Base-by-base conservation (phyloP, 2,329 filamentous ascomycete genomes). In the Nigrospora sphaerica region DNA sequence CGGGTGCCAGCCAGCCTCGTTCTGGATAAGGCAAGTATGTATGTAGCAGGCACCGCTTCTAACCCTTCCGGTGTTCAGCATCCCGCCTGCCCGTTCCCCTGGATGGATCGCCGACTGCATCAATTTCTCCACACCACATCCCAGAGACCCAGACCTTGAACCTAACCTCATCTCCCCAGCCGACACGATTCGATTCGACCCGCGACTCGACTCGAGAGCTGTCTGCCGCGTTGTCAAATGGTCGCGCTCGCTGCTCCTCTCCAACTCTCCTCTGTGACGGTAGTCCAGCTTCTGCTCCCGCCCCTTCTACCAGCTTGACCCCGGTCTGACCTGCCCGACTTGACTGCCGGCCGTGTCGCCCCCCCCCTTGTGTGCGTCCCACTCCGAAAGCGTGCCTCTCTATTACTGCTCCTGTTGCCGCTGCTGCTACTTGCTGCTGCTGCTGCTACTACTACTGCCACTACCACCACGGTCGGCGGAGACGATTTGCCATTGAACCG, bases 91-190 rank as follows among this genome's bases (percentile, higher is more conserved):
- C 40, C 32, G 34, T 42, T 44, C 42, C 42, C 42, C 42, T 44
- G 42, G 42, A 44, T 44, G 32, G 33, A 32, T 33, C 35, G 35
- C 42, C 28, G 33, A 44, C 39, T 44, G 42, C 42, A 44, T 37
- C 36, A 33, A 23, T n/a, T 44, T 44, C 42, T 44, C 42, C 42
- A 44, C 42, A 44, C 42, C 42, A 44, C 42, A 35, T 44, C 35
- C 32, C 42, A 35, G 23, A 28, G 23, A 28, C 23, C 23, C 23
- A 28, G 23, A 44, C 28, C 42, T 23, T 44, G 35, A 44, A 36
- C 42, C 42, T 44, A 36, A 36, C 34, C 32, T 42, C 40, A 42
- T 42, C 40, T 42, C 40, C 40, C 31, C 40, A 42, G 40, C 32
- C 40, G 40, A 42, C 40, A 42, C 40, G 40, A 33, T 33, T 42